Percentiles rank a stretch among this genome's conserved stretches.
Evolutionary conservation across 805 yeast species (phyloP).

Genomic region (Kuraishia floccosa): DNA sequence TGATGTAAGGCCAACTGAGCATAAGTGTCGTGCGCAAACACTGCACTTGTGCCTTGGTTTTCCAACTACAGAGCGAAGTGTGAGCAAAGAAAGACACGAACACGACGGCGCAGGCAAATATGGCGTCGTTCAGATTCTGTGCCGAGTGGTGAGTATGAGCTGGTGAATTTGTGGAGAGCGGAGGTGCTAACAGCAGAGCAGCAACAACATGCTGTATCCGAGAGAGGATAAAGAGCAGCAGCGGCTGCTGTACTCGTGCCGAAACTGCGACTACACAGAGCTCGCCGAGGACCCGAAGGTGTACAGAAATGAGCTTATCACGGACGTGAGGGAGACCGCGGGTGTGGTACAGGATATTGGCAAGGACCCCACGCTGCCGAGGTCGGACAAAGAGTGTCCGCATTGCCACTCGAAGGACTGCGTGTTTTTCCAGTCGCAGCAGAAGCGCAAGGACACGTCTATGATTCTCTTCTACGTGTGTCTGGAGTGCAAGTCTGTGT

Average conservation of each 20-base stretch:
- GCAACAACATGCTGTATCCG: slow-evolving; percentile 97
- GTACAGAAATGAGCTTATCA: slow-evolving; percentile 83
- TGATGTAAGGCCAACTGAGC: no score
- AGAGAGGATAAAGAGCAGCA: slow-evolving; percentile 80
- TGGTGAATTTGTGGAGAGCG: neutral
- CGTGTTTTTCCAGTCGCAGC: slow-evolving; percentile 96
- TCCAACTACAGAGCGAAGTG: neutral
- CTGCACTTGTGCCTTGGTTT: no score
- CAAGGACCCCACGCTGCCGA: slow-evolving; percentile 93
- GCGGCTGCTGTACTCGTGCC: slow-evolving; percentile 77
- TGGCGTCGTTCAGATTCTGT: slow-evolving; percentile 95
- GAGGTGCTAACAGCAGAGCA: slow-evolving; percentile 1
- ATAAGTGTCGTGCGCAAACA: no score
- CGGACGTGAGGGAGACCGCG: slow-evolving; percentile 91
- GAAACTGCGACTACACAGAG: slow-evolving; percentile 91
- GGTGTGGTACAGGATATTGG: slow-evolving; percentile 96
- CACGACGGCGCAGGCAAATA: slow-evolving; percentile 14
- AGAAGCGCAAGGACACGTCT: slow-evolving; percentile 86
- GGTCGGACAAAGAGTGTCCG: slow-evolving; percentile 91
- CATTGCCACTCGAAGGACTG: slow-evolving; percentile 79
- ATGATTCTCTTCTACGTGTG: slow-evolving; percentile 95
- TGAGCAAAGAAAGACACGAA: neutral
- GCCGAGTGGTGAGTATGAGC: slow-evolving; percentile 47
- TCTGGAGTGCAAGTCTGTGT: slow-evolving; percentile 72
- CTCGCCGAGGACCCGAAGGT: slow-evolving; percentile 82